Percentiles rank a stretch among this genome's conserved stretches.
Evolutionary conservation across 306 rosid genomes (phyloP).

Genomic region (Neltuma alba): DNA sequence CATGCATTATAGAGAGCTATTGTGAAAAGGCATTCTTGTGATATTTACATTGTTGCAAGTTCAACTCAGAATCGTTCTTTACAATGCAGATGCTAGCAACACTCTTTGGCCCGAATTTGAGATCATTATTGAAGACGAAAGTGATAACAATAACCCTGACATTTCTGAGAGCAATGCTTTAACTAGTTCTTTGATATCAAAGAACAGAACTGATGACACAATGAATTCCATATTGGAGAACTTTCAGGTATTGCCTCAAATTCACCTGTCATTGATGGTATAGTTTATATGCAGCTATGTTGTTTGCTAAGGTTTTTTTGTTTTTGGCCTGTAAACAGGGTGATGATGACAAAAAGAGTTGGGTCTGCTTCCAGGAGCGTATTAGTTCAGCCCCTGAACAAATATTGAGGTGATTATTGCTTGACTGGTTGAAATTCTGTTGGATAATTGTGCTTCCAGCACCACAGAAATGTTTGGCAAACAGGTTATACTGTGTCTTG

Average conservation of each 20-base stretch:
- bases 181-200: conserved; percentile 49
- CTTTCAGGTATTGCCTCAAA: conserved; percentile 53
- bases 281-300: conserved; percentile 19
- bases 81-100: conserved; percentile 51
- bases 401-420: conserved; percentile 14
- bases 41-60: conserved; percentile 16
- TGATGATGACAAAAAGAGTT: conserved; percentile 37
- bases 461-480: neutral
- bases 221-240: conserved; percentile 47
- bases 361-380: conserved; percentile 61
- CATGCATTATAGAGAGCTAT: neutral
- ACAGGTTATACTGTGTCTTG: neutral
- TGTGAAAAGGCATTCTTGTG: conserved; percentile 2
- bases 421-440: neutral
- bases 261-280: neutral
- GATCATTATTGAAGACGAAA: conserved; percentile 66
- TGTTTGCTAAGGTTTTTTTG: neutral
- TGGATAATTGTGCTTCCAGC: neutral
- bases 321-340: conserved; percentile 49
- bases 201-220: conserved; percentile 47
- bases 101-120: conserved; percentile 69
- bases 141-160: conserved; percentile 45
- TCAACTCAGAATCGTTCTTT: conserved; percentile 2
- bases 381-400: conserved; percentile 61
- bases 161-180: conserved; percentile 40